Conservation (phyloP, 495 filamentous ascomycete genomes). For the Alectoria sarmentosa region DNA sequence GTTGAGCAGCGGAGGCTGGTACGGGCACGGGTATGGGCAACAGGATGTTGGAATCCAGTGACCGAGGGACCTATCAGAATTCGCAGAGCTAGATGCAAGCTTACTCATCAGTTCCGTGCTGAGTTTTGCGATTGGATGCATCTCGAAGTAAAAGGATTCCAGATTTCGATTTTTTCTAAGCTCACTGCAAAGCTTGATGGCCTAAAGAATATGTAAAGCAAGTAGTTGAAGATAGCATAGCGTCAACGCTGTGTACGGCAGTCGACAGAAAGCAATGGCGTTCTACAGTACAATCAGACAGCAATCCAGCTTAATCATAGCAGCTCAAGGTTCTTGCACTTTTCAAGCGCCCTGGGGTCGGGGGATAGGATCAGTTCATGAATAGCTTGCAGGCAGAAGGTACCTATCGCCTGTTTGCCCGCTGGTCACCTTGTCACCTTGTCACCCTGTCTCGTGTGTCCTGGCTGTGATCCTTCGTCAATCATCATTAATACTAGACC, state of each 20-base stretch:
- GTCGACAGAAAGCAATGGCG: background rate
- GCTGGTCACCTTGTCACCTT: background rate
- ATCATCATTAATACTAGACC: background rate
- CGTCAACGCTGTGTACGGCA: background rate
- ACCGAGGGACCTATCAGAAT: too few species aligned
- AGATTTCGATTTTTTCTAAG: too few species aligned
- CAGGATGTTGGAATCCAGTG: too few species aligned
- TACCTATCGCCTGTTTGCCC: slow-evolving; percentile 2
- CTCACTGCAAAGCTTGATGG: slow-evolving; percentile 12
- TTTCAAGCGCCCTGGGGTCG: background rate
- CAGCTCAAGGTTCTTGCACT: background rate
- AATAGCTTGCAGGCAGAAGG: background rate
- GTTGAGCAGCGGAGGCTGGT: too few species aligned
- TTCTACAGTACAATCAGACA: background rate
- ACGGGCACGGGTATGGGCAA: too few species aligned
- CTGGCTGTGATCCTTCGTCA: background rate
- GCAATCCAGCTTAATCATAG: background rate
- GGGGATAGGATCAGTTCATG: background rate
- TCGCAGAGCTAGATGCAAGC: too few species aligned
- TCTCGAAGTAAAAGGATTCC: too few species aligned
- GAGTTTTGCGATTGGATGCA: too few species aligned
- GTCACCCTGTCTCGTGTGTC: background rate
- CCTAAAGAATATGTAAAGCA: background rate
- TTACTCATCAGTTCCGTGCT: too few species aligned
- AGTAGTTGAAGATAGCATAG: slow-evolving; percentile 8